These are phyloP conservation scores for Colletotrichum tabaci DNA, from an alignment of 2,329 filamentous ascomycete genomes.

Conservation along the genomic window DNA sequence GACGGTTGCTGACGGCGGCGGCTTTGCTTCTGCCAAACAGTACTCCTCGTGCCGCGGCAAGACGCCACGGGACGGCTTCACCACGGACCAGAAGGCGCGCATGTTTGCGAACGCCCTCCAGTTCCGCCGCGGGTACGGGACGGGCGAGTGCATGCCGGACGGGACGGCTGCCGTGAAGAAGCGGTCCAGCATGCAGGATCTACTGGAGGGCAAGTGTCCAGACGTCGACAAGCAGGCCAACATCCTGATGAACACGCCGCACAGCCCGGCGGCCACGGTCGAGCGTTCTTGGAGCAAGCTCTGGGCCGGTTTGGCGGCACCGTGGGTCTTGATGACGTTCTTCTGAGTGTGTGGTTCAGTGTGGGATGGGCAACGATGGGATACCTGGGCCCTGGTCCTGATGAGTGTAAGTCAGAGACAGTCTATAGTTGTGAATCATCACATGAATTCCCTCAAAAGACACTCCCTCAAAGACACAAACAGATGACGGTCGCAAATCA, in stretches of 20 bases:
- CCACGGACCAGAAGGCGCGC: constrained; percentile 46
- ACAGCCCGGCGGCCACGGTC: background rate
- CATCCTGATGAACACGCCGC: constrained; percentile 27
- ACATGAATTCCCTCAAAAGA: too few species aligned
- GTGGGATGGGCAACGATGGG: too few species aligned
- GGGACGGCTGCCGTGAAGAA: constrained; percentile 27
- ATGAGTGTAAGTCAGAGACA: too few species aligned
- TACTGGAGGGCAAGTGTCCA: constrained; percentile 45
- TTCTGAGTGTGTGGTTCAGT: background rate
- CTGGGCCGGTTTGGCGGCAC: background rate
- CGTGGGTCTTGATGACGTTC: background rate
- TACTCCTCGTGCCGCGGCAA: constrained; percentile 42
- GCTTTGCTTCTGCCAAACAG: background rate
- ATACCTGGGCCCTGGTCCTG: too few species aligned
- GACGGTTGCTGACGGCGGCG: too few species aligned
- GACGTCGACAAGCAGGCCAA: constrained; percentile 40
- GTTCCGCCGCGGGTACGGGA: constrained; percentile 44
- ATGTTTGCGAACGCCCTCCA: constrained; percentile 45
- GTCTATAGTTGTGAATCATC: too few species aligned
- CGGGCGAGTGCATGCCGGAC: constrained; percentile 44
- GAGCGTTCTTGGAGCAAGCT: background rate
- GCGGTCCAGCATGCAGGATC: constrained; percentile 46
- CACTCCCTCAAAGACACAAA: too few species aligned
- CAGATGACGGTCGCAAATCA: too few species aligned
- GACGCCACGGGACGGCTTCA: constrained; percentile 41